Percentiles rank a stretch among this genome's conserved stretches.
Conservation (phyloP, 345 rosid genomes). For the Lepidium didymum region DNA sequence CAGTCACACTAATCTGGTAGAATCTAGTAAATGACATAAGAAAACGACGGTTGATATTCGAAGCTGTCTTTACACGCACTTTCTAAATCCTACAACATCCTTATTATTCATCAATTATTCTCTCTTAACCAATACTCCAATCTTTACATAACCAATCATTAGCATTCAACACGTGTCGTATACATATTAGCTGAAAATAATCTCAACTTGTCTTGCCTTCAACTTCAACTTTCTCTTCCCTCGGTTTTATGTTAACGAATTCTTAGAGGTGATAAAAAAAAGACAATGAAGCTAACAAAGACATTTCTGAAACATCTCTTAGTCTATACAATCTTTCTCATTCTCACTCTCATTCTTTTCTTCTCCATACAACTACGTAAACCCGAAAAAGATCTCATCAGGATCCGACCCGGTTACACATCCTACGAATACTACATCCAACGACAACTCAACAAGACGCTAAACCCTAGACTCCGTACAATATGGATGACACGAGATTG, state of each 20-base stretch:
- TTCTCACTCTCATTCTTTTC: conserved; percentile 34
- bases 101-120: not conserved
- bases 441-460: conserved; percentile 87
- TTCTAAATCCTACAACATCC: not conserved
- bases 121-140: not conserved
- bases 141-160: not conserved
- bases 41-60: not conserved
- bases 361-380: conserved; percentile 23
- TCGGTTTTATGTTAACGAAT: not conserved
- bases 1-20: not conserved
- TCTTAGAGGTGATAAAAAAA: not conserved
- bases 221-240: not conserved
- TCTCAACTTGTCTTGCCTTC: conserved; percentile 10
- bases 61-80: not conserved
- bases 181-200: not conserved
- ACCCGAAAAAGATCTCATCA: conserved; percentile 28
- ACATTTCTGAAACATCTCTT: conserved; percentile 28
- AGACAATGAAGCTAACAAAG: conserved; percentile 19
- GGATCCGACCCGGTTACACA: conserved; percentile 64
- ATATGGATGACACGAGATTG: conserved; percentile 83
- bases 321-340: conserved; percentile 29
- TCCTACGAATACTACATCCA: conserved; percentile 78
- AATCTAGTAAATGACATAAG: not conserved
- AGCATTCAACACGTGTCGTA: not conserved
- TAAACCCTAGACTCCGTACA: conserved; percentile 62